Percentiles rank a stretch among this genome's conserved stretches.
phyloP scores from a whole-genome alignment of 106 monocot species.

The Phalaenopsis equestris region DNA sequence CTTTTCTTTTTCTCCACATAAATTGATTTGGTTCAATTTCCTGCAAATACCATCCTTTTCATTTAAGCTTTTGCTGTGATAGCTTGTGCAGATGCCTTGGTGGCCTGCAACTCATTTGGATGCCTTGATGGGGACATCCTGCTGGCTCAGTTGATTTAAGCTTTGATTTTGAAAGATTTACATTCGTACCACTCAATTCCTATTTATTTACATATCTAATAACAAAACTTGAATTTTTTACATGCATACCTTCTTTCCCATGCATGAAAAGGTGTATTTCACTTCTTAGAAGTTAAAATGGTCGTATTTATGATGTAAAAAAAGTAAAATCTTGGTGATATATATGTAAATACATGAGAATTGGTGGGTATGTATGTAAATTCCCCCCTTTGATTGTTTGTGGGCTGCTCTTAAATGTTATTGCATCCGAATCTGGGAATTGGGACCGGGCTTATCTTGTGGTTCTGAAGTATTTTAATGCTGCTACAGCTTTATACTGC shows the following conservation, averaged over 20 bases:
- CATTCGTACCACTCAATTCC: no score
- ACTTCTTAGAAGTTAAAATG: no score
- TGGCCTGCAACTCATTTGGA: slow-evolving; percentile 14
- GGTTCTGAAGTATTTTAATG: slow-evolving; percentile 4
- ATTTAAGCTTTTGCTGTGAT: slow-evolving; percentile 7
- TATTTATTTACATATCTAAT: no score
- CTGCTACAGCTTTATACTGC: neutral
- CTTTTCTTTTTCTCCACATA: neutral
- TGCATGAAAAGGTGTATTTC: no score
- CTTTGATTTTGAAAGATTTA: neutral
- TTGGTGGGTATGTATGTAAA: neutral
- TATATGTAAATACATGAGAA: no score
- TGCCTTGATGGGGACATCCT: neutral
- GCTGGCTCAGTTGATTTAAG: neutral
- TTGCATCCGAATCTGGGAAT: slow-evolving; percentile 17
- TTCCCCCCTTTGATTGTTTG: neutral
- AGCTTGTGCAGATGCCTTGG: slow-evolving; percentile 10
- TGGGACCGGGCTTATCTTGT: slow-evolving; percentile 2
- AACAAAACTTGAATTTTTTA: no score
- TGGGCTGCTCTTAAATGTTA: slow-evolving; percentile 19
- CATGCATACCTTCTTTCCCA: no score
- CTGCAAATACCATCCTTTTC: slow-evolving; percentile 20
- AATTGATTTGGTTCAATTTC: neutral
- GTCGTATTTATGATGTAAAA: no score
- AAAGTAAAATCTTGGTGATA: no score